These are phyloP conservation scores for Geotrichum cucujoidarum DNA, from an alignment of 1,139 yeast species.

Conservation along the genomic window DNA sequence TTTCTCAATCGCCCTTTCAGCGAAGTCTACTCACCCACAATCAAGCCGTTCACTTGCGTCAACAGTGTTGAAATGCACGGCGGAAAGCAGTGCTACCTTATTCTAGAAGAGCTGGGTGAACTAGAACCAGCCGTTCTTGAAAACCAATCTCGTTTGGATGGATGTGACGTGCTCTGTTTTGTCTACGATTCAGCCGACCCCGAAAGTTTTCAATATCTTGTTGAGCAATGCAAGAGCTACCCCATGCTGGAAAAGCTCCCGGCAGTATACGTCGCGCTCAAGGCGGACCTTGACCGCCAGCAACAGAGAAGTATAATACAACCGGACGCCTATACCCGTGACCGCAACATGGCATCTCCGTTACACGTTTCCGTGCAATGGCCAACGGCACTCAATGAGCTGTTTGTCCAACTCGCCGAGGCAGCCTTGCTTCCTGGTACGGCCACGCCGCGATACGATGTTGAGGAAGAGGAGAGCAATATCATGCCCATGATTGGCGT, in stretches of 20 bases:
- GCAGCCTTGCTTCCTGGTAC: conserved; percentile 76
- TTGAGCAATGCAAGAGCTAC: conserved; percentile 58
- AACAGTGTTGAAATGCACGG: conserved; percentile 93
- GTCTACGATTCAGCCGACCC: conserved; percentile 95
- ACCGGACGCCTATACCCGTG: conserved; percentile 81
- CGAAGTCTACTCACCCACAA: conserved; percentile 74
- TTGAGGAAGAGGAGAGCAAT: conserved; percentile 52
- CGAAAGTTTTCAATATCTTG: conserved; percentile 79
- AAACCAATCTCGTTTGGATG: conserved; percentile 63
- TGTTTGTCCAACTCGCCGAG: conserved; percentile 81
- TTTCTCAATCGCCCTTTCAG: conserved; percentile 72
- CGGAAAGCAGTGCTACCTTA: conserved; percentile 90
- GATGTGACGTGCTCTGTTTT: conserved; percentile 86
- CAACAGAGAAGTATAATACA: conserved; percentile 82
- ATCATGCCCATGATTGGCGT: conserved; percentile 40
- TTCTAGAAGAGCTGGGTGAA: conserved; percentile 85
- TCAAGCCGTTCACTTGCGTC: conserved; percentile 73
- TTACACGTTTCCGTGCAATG: conserved; percentile 85
- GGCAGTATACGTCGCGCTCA: conserved; percentile 79
- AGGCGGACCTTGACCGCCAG: conserved; percentile 92
- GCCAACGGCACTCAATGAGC: conserved; percentile 79
- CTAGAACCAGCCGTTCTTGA: conserved; percentile 76
- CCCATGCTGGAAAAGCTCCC: conserved; percentile 67
- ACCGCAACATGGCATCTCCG: conserved; percentile 64
- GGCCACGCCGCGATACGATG: conserved; percentile 78